Evolutionary conservation across 2,329 filamentous ascomycete species (phyloP).

Genomic region (Xylaria digitata): DNA sequence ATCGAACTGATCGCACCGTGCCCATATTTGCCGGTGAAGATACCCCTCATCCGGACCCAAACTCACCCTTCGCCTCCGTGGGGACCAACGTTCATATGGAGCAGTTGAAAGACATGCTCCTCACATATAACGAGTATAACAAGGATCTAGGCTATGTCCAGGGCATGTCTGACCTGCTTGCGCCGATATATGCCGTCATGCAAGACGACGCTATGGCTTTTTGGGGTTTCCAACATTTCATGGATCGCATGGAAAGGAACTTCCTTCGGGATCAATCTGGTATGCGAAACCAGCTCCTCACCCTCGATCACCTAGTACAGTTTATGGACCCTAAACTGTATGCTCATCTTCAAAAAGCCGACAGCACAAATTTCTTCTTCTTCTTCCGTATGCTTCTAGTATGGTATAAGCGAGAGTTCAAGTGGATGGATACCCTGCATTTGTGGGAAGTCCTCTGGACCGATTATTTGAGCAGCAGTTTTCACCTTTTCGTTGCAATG

Average conservation of each 20-base stretch:
- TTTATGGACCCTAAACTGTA: slow-evolving; percentile 97
- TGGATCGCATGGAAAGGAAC: slow-evolving; percentile 98
- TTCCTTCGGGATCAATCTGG: slow-evolving; percentile 95
- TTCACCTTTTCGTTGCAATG: slow-evolving; percentile 93
- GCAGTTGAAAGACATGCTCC: slow-evolving; percentile 98
- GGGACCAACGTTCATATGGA: slow-evolving; percentile 98
- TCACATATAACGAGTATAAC: slow-evolving; percentile 99
- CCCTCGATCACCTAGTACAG: slow-evolving; percentile 93
- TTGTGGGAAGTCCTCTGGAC: slow-evolving; percentile 97
- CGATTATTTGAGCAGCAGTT: slow-evolving; percentile 86
- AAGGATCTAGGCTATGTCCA: slow-evolving; percentile 95
- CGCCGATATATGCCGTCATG: slow-evolving; percentile 95
- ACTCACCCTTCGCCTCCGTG: slow-evolving; percentile 90
- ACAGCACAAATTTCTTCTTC: slow-evolving; percentile 99
- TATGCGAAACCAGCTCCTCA: slow-evolving; percentile 91
- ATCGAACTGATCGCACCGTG: slow-evolving; percentile 93
- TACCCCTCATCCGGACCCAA: slow-evolving; percentile 94
- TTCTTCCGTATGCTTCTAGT: slow-evolving; percentile 99
- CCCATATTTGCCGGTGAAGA: slow-evolving; percentile 97
- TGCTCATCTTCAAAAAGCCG: slow-evolving; percentile 85
- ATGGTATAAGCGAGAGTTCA: slow-evolving; percentile 98
- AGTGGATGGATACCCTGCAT: slow-evolving; percentile 85
- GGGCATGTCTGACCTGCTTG: slow-evolving; percentile 96
- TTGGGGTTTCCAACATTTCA: slow-evolving; percentile 95
- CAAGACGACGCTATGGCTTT: slow-evolving; percentile 98